Conservation (phyloP, 1,139 yeast genomes). For the Lodderomyces pseudojiufengensis region DNA sequence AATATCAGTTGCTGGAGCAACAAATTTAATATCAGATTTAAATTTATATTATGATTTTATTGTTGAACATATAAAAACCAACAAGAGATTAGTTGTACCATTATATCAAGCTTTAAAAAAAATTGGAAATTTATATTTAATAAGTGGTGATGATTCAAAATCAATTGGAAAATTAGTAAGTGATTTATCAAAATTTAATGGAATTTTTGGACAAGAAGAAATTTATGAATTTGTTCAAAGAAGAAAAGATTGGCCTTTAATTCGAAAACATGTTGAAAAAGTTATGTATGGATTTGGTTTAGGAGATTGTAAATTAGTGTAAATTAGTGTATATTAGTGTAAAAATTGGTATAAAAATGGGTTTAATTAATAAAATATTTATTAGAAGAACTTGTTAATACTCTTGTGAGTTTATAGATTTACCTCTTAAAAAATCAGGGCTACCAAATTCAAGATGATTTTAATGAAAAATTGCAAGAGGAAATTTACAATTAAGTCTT, state of each 20-base stretch:
- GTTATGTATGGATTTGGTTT: constrained; percentile 91
- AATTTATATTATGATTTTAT: constrained; percentile 76
- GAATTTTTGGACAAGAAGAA: constrained; percentile 89
- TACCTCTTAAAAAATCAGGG: neutral
- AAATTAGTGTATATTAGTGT: constrained; percentile 7
- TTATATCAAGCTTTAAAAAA: constrained; percentile 79
- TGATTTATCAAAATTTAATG: constrained; percentile 82
- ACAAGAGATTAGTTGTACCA: constrained; percentile 67
- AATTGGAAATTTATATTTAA: constrained; percentile 76
- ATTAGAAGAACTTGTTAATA: too few relatives aligned
- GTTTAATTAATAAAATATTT: too few relatives aligned
- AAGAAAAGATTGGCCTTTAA: constrained; percentile 79
- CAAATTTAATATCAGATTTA: constrained; percentile 68
- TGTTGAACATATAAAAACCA: constrained; percentile 48
- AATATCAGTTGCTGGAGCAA: constrained; percentile 79
- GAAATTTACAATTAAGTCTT: too few relatives aligned
- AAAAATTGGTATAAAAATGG: too few relatives aligned
- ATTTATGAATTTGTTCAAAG: constrained; percentile 88
- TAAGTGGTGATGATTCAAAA: constrained; percentile 73
- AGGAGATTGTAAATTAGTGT: constrained; percentile 55
- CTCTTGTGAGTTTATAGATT: neutral
- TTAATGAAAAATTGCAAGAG: neutral
- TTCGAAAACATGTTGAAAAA: constrained; percentile 79
- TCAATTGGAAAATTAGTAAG: constrained; percentile 82
- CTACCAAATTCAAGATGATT: neutral